These are phyloP conservation scores for Cucumis cinereus DNA, from an alignment of 306 rosid genomes.

Conservation along the genomic window DNA sequence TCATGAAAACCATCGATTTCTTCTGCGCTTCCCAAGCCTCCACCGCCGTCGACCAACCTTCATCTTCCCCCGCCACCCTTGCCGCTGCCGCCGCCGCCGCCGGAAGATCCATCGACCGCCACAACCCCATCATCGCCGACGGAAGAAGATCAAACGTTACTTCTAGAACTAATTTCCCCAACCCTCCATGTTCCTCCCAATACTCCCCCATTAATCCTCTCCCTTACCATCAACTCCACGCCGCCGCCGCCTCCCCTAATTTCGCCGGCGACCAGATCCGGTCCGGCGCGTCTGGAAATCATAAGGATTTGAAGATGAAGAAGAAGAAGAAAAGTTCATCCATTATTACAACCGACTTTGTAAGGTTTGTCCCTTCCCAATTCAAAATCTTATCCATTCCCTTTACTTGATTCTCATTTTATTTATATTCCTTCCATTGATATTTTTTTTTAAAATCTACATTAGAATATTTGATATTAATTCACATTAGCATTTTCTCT, in stretches of 20 bases:
- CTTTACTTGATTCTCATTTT: not conserved
- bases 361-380: not conserved
- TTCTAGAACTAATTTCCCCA: not conserved
- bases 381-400: not conserved
- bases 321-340: slow-evolving; percentile 14
- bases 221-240: slow-evolving; percentile 25
- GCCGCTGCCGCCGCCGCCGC: slow-evolving; percentile 32
- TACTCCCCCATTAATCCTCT: slow-evolving; percentile 27
- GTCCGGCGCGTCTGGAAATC: slow-evolving; percentile 8
- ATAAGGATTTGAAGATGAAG: slow-evolving; percentile 2
- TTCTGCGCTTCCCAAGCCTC: slow-evolving; percentile 92
- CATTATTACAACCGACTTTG: slow-evolving; percentile 10
- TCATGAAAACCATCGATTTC: slow-evolving; percentile 57
- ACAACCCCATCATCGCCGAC: slow-evolving; percentile 73
- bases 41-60: slow-evolving; percentile 55
- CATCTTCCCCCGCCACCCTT: slow-evolving; percentile 28
- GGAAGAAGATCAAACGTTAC: slow-evolving; percentile 17
- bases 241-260: slow-evolving; percentile 7
- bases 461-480: too few species aligned
- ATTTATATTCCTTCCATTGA: not conserved
- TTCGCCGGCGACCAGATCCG: slow-evolving; percentile 15
- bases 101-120: slow-evolving; percentile 76
- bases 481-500: too few species aligned
- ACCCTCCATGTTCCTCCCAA: slow-evolving; percentile 27
- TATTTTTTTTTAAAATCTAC: too few species aligned